Conservation (phyloP, 495 filamentous ascomycete species). For the Daldinia childiae region DNA sequence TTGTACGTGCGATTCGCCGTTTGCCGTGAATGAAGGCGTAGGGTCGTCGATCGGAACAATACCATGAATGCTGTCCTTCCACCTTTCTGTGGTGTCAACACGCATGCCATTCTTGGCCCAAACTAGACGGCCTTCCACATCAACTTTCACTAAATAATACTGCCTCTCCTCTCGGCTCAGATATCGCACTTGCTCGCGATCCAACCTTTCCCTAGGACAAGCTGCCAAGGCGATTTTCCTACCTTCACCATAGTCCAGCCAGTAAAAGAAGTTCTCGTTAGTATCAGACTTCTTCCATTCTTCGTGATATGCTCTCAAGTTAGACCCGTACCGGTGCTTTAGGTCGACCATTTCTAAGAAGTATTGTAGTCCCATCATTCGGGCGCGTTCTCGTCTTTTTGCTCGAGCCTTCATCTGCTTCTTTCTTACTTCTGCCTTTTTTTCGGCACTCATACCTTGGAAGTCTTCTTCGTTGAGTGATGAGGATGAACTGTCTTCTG, state of each 20-base stretch:
- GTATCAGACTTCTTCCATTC: conserved; percentile 82
- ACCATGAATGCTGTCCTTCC: conserved; percentile 80
- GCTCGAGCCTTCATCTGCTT: conserved; percentile 57
- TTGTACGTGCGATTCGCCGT: conserved; percentile 31
- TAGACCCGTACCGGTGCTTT: conserved; percentile 88
- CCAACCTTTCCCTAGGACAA: conserved; percentile 71
- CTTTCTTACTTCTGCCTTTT: conserved; percentile 49
- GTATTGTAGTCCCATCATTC: conserved; percentile 87
- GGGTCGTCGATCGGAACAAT: conserved; percentile 74
- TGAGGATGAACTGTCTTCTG: conserved; percentile 43
- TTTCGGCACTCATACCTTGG: conserved; percentile 48
- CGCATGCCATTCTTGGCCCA: conserved; percentile 82
- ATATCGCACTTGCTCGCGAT: conserved; percentile 77
- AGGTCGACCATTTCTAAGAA: conserved; percentile 93
- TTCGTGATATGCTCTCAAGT: conserved; percentile 83
- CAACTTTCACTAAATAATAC: conserved; percentile 76
- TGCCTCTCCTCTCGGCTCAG: conserved; percentile 75
- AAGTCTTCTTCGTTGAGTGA: conserved; percentile 46
- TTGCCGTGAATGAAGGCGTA: conserved; percentile 59
- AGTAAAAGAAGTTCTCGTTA: conserved; percentile 92
- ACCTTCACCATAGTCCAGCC: conserved; percentile 88
- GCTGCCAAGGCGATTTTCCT: conserved; percentile 63
- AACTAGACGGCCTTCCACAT: conserved; percentile 70
- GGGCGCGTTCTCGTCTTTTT: conserved; percentile 65
- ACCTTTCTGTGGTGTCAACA: conserved; percentile 79